phyloP scores from a whole-genome alignment of 306 rosid genomes.

The Dalbergia oliveri region DNA sequence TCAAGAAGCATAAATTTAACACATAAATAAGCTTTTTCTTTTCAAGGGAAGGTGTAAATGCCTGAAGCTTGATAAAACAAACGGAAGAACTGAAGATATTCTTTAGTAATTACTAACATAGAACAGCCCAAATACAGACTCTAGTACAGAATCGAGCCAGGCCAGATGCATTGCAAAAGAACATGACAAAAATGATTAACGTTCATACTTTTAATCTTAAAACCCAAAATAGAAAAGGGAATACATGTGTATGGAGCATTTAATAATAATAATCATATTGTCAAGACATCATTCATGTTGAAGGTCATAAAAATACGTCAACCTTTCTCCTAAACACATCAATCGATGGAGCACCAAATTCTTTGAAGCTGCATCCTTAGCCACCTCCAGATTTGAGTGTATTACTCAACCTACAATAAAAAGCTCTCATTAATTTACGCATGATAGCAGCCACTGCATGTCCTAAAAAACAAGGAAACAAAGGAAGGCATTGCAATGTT shows the following conservation, averaged over 20 bases:
- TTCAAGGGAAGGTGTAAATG: background rate
- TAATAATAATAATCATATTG: slow-evolving; percentile 43
- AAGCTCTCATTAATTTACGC: background rate
- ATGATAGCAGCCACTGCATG: background rate
- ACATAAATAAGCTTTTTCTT: too few species aligned
- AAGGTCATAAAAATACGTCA: slow-evolving; percentile 38
- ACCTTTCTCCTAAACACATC: slow-evolving; percentile 33
- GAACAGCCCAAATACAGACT: background rate
- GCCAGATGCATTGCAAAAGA: background rate
- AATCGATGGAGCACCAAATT: slow-evolving; percentile 37
- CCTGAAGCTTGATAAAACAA: background rate
- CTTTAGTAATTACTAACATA: background rate
- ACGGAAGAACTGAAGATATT: background rate
- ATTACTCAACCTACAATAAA: slow-evolving; percentile 73
- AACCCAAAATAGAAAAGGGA: background rate
- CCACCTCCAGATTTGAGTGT: slow-evolving; percentile 79
- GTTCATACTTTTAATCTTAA: slow-evolving; percentile 10
- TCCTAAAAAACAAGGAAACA: background rate
- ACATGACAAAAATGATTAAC: background rate
- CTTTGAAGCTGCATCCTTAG: slow-evolving; percentile 44
- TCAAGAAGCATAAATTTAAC: too few species aligned
- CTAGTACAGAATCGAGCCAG: background rate
- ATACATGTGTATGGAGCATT: slow-evolving; percentile 6
- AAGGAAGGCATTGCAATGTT: background rate
- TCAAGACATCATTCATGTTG: slow-evolving; percentile 38